A percentile compares a stretch with the other conserved stretches of the same genome.
These are phyloP conservation scores for Lepraria neglecta DNA, from an alignment of 495 filamentous ascomycete species.

Conservation along the genomic window DNA sequence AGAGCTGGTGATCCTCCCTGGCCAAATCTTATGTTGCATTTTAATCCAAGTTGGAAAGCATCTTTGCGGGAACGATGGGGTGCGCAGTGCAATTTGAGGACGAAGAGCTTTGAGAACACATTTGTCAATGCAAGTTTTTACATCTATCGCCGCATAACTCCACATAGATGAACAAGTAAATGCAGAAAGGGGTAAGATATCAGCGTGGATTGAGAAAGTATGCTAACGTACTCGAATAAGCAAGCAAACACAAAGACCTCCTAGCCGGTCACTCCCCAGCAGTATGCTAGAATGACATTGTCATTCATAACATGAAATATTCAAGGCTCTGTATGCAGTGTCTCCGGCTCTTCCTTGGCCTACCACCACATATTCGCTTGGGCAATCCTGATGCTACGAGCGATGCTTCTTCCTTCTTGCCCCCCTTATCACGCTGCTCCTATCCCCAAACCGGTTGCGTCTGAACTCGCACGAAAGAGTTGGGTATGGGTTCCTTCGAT, in stretches of 20 bases:
- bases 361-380: too few relatives aligned
- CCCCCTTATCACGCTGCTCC: not conserved
- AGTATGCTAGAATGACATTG: too few relatives aligned
- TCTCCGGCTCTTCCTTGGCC: too few relatives aligned
- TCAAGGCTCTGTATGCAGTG: too few relatives aligned
- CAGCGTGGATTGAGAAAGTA: not conserved
- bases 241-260: too few relatives aligned
- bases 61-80: too few relatives aligned
- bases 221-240: not conserved
- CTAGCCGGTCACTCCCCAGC: too few relatives aligned
- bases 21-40: too few relatives aligned
- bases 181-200: not conserved
- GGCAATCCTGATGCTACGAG: not conserved
- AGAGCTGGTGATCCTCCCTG: not conserved
- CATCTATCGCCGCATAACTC: not conserved
- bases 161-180: not conserved
- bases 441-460: not conserved
- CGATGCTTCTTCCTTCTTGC: not conserved
- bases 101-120: too few relatives aligned
- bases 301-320: too few relatives aligned
- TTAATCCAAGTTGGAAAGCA: too few relatives aligned
- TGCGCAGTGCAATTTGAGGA: not conserved
- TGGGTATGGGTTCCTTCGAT: not conserved
- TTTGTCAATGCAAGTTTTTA: not conserved
- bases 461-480: not conserved